A percentile compares a stretch with the other conserved stretches of the same genome.
These are phyloP conservation scores for Dioscorea cayenensis DNA, from an alignment of 116 monocot species.

Conservation along the genomic window DNA sequence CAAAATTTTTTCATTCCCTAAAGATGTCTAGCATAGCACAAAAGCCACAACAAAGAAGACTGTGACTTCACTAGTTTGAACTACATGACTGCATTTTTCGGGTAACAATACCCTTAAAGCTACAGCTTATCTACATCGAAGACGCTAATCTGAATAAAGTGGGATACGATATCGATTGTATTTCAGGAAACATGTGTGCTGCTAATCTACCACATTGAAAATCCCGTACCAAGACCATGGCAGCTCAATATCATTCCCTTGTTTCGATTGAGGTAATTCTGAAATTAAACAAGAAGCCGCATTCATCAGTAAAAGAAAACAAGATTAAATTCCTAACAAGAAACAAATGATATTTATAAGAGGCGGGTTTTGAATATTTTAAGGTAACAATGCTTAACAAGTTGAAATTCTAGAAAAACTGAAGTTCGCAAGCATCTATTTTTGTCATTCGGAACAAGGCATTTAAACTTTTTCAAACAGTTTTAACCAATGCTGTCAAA, in stretches of 20 bases:
- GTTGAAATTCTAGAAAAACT: neutral
- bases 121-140: too few relatives aligned
- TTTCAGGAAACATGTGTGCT: neutral
- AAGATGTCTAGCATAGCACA: too few relatives aligned
- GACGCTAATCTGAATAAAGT: neutral
- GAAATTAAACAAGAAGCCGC: slow-evolving; percentile 11
- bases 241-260: slow-evolving; percentile 92
- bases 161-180: neutral
- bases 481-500: too few relatives aligned
- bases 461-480: neutral
- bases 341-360: neutral
- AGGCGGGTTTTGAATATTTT: too few relatives aligned
- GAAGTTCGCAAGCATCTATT: neutral
- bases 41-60: too few relatives aligned
- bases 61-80: too few relatives aligned
- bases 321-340: too few relatives aligned
- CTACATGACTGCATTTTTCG: too few relatives aligned
- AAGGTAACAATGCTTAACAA: neutral
- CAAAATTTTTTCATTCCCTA: too few relatives aligned
- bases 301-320: neutral
- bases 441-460: neutral
- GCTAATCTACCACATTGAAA: slow-evolving; percentile 46
- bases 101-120: too few relatives aligned
- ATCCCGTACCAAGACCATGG: slow-evolving; percentile 87
- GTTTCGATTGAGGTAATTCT: slow-evolving; percentile 83